Conservation (phyloP, 345 rosid species). For the Eucalyptus curtisii region DNA sequence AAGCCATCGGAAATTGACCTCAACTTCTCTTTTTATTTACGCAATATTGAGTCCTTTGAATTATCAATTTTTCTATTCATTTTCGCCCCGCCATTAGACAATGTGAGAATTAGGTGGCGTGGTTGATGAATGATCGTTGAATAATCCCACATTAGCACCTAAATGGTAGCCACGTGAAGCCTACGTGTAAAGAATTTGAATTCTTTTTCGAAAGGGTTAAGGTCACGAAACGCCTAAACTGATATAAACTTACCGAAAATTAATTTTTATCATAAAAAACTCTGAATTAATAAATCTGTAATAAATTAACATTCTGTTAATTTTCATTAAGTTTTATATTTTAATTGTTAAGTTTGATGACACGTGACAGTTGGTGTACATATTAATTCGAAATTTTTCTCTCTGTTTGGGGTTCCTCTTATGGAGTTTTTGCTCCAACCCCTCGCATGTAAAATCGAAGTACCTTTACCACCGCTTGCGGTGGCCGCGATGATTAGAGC, state of each 20-base stretch:
- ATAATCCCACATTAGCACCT: not conserved
- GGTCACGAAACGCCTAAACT: accelerated
- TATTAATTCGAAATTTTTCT: accelerated
- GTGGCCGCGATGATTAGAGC: too few species aligned
- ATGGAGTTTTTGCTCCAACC: too few species aligned
- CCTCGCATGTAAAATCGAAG: too few species aligned
- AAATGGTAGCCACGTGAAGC: not conserved
- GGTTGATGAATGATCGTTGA: not conserved
- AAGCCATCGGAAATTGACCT: not conserved
- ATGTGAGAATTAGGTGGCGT: not conserved
- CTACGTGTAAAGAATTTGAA: not conserved
- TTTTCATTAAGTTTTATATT: too few species aligned
- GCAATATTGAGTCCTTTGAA: not conserved
- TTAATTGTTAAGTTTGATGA: accelerated
- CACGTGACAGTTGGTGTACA: accelerated
- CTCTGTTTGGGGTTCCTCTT: accelerated
- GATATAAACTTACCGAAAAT: too few species aligned
- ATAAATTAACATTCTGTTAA: too few species aligned
- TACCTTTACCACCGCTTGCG: too few species aligned
- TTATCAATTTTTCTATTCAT: not conserved
- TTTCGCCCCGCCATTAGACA: not conserved
- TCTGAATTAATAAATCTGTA: too few species aligned
- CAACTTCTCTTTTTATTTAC: not conserved
- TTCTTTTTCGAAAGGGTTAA: too few species aligned
- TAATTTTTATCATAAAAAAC: too few species aligned